A percentile compares a stretch with the other conserved stretches of the same genome.
Conservation (phyloP, 1,284 basidiomycete genomes). For the Trametes versicolor region DNA sequence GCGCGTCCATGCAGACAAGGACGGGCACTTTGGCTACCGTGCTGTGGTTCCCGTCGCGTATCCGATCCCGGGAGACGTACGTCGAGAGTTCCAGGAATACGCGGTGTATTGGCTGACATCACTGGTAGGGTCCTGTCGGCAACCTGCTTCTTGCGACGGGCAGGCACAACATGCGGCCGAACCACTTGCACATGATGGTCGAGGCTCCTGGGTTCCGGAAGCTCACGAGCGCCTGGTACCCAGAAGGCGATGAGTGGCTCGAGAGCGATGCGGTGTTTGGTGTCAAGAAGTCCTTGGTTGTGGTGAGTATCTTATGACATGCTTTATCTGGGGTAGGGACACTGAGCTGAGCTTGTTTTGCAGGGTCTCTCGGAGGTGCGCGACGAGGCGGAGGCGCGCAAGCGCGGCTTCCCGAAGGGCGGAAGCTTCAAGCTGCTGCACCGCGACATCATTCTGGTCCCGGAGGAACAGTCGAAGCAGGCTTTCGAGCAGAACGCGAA, state of each 20-base stretch:
- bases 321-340: conserved; percentile 5
- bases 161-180: conserved; percentile 83
- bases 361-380: conserved; percentile 61
- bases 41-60: conserved; percentile 84
- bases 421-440: conserved; percentile 70
- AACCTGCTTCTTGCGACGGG: conserved; percentile 64
- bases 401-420: conserved; percentile 69
- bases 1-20: conserved; percentile 64
- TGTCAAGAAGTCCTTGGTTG: conserved; percentile 70
- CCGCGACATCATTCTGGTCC: conserved; percentile 69
- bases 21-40: conserved; percentile 79
- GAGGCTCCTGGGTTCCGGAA: conserved; percentile 76
- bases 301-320: conserved; percentile 53
- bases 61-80: conserved; percentile 80
- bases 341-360: conserved; percentile 4
- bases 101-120: conserved; percentile 26
- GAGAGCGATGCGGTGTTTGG: conserved; percentile 83
- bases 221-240: conserved; percentile 80
- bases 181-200: conserved; percentile 82
- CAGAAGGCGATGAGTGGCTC: conserved; percentile 74
- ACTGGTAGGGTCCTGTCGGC: conserved; percentile 75
- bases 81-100: conserved; percentile 28
- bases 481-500: conserved; percentile 42
- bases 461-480: conserved; percentile 56
- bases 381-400: conserved; percentile 62